A percentile compares a stretch with the other conserved stretches of the same genome.
phyloP scores from a whole-genome alignment of 2,329 filamentous ascomycete species.

The Cladosporium austrohemisphaericum region DNA sequence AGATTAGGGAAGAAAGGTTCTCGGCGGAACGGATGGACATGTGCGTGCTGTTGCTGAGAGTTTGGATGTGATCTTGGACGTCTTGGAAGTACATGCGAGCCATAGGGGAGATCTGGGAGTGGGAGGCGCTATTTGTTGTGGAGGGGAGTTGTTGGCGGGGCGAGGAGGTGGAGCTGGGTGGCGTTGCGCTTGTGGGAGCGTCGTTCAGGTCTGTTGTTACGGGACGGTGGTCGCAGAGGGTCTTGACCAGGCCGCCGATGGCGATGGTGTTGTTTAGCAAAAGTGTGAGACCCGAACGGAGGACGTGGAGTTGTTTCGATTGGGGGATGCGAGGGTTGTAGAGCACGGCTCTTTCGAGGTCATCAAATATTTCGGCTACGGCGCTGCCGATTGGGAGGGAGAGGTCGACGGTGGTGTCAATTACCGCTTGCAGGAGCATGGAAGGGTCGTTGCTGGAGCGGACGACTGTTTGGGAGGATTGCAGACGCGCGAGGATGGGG shows the following conservation, averaged over 20 bases:
- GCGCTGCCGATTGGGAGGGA: slow-evolving; percentile 80
- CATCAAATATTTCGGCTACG: slow-evolving; percentile 81
- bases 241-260: slow-evolving; percentile 74
- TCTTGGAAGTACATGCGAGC: slow-evolving; percentile 85
- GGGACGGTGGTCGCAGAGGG: slow-evolving; percentile 76
- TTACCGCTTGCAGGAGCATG: slow-evolving; percentile 81
- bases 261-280: slow-evolving; percentile 78
- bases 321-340: slow-evolving; percentile 75
- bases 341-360: slow-evolving; percentile 81
- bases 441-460: slow-evolving; percentile 82
- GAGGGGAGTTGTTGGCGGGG: slow-evolving; percentile 31
- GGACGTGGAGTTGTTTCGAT: slow-evolving; percentile 64
- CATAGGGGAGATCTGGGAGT: slow-evolving; percentile 65
- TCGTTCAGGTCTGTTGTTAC: slow-evolving; percentile 16
- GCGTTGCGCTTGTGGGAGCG: background rate
- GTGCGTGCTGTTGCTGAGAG: slow-evolving; percentile 74
- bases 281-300: slow-evolving; percentile 75
- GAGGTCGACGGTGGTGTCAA: slow-evolving; percentile 87
- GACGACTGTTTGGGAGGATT: slow-evolving; percentile 73
- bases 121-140: slow-evolving; percentile 48
- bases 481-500: slow-evolving; percentile 69
- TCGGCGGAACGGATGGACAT: slow-evolving; percentile 69
- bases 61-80: slow-evolving; percentile 80
- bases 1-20: slow-evolving; percentile 85
- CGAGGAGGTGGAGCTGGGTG: background rate